phyloP scores from a whole-genome alignment of 164 flowering plant genomes.

The Aristolochia fimbriata region DNA sequence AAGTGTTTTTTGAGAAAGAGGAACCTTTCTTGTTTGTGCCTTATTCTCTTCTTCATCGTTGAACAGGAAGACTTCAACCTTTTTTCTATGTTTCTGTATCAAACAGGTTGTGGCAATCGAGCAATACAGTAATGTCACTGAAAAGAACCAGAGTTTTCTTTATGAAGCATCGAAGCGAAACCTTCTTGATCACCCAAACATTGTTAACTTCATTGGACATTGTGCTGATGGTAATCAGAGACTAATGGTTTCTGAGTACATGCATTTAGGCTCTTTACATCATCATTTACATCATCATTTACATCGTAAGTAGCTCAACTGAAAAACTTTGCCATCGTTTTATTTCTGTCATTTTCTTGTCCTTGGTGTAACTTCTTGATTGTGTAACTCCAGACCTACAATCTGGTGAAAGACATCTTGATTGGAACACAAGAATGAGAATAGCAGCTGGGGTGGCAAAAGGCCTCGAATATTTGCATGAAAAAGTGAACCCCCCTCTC shows the following conservation, averaged over 20 bases:
- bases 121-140: neutral
- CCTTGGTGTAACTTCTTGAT: neutral
- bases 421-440: neutral
- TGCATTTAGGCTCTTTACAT: neutral
- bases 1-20: too few species aligned
- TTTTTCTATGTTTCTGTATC: neutral
- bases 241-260: neutral
- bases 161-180: neutral
- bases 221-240: neutral
- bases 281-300: neutral
- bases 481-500: neutral
- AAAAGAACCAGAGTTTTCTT: neutral
- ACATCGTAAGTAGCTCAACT: neutral
- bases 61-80: neutral
- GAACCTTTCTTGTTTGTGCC: neutral
- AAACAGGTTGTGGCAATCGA: neutral
- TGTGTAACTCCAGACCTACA: neutral
- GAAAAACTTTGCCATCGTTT: neutral
- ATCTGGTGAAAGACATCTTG: neutral
- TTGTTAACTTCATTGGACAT: neutral
- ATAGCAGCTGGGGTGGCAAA: neutral
- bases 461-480: neutral
- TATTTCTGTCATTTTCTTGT: neutral
- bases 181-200: neutral
- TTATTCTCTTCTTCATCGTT: neutral